Evolutionary conservation across 305 asterid genomes (phyloP), one percentile per base, ranked within the genome.

Genomic region (Petunia hybrid): DNA sequence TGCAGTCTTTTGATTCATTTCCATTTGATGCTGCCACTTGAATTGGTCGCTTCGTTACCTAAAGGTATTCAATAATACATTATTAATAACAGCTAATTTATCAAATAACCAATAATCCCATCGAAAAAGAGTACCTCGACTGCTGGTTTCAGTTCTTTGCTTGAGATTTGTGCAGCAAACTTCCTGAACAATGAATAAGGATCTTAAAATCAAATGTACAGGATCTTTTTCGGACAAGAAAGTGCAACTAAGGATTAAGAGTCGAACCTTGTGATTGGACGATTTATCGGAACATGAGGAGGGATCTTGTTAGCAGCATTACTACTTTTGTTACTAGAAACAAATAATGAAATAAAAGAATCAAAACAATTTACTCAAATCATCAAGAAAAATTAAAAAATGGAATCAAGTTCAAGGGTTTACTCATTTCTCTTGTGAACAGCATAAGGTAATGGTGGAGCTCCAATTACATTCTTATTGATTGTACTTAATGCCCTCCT

Each of bases 401-500:
- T 16, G 4, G 13, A 48, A 41, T 8, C 6, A 16, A 71, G 16
- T 45, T 1, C 0, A 6, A n/a, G 36, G 86, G 81, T 70, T 89
- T 66, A 39, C 85, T 35, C 82, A 81, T 91, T 91, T 85, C 94
- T 90, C 82, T 91, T 94, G 75, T 87, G 89, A 57, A 88, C 89
- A 82, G 90, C 91, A 82, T 80, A 82, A 12, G 89, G 87, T 75
- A 84, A 81, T 1, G 91, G 86, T 36, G 89, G 93, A 77, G 88
- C 91, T 61, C 84, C 88, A 0, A 87, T 85, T 59, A 92, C 87
- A 85, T 96, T 94, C 86, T 31, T 80, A 76, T 94, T 86, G 82
- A 96, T 93, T 59, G 90, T 80, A 82, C 95, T 86, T 82, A 96
- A 60, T 12, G 97, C 97, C 89, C 94, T 94, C 61, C 99, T 84